Conservation (phyloP, 1,139 yeast genomes). For the Blastobotrys arbuscula region DNA sequence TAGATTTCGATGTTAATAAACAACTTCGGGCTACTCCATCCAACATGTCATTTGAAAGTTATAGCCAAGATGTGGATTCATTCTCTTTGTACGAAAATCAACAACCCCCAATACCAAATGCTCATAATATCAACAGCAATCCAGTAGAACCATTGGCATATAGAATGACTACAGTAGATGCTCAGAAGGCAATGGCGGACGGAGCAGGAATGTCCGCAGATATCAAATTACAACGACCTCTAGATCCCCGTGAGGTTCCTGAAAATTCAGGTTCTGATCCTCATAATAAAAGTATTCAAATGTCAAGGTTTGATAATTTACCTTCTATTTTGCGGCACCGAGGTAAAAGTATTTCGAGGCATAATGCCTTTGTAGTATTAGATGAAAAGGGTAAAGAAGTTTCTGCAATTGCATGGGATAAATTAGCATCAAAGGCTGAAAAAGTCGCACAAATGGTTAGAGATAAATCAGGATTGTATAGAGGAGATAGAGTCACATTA, state of each 20-base stretch:
- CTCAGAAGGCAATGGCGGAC: constrained; percentile 18
- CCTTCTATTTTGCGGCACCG: constrained; percentile 70
- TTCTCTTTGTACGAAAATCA: constrained; percentile 7
- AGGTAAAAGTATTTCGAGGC: constrained; percentile 58
- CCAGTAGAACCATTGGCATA: constrained; percentile 14
- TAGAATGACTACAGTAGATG: constrained; percentile 21
- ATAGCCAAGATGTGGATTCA: neutral
- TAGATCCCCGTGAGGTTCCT: constrained; percentile 40
- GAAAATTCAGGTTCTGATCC: constrained; percentile 33
- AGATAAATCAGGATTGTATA: constrained; percentile 65
- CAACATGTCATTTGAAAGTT: constrained; percentile 3
- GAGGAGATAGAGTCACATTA: constrained; percentile 78
- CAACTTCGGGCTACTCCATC: constrained; percentile 2
- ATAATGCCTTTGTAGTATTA: constrained; percentile 64
- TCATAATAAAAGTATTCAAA: constrained; percentile 30
- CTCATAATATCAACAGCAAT: neutral
- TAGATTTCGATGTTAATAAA: neutral
- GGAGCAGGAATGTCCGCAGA: constrained; percentile 13
- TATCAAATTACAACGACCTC: constrained; percentile 34
- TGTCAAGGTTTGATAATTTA: constrained; percentile 49
- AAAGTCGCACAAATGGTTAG: constrained; percentile 83
- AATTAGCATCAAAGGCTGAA: constrained; percentile 73
- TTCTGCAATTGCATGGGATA: constrained; percentile 81
- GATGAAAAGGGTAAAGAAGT: constrained; percentile 80
- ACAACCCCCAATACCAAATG: neutral